These are phyloP conservation scores for Ceratobasidium sp. DNA, from an alignment of 1,284 basidiomycete genomes.

Conservation along the genomic window DNA sequence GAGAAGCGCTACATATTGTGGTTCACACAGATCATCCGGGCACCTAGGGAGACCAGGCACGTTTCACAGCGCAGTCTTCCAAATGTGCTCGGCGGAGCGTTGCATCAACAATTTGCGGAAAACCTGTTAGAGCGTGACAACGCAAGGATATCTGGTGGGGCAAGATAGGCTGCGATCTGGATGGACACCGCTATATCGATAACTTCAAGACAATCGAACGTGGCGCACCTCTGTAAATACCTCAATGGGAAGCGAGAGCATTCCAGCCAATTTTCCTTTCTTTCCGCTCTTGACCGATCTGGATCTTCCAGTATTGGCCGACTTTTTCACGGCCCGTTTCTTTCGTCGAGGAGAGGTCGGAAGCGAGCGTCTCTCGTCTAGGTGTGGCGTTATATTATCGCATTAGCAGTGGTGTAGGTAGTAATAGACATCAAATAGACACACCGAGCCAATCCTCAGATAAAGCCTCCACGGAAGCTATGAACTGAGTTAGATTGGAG, in stretches of 20 bases:
- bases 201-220: neutral
- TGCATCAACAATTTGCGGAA: slow-evolving; percentile 6
- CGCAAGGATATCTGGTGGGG: neutral
- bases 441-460: too few species aligned
- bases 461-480: too few species aligned
- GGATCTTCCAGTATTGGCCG: neutral
- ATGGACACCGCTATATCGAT: neutral
- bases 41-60: slow-evolving; percentile 17
- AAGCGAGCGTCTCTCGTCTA: neutral
- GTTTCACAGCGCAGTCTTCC: slow-evolving; percentile 8
- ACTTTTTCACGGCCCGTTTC: neutral
- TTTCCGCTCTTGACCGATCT: neutral
- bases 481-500: too few species aligned
- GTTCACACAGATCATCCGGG: neutral
- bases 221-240: neutral
- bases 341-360: neutral
- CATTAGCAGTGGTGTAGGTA: neutral
- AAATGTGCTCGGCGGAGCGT: neutral
- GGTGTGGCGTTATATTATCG: neutral
- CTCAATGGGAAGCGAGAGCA: neutral
- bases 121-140: slow-evolving; percentile 5
- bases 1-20: slow-evolving; percentile 15
- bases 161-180: slow-evolving; percentile 20
- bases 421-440: neutral
- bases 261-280: neutral